Conservation (phyloP, 1,284 basidiomycete genomes). For the Mycena sp. region DNA sequence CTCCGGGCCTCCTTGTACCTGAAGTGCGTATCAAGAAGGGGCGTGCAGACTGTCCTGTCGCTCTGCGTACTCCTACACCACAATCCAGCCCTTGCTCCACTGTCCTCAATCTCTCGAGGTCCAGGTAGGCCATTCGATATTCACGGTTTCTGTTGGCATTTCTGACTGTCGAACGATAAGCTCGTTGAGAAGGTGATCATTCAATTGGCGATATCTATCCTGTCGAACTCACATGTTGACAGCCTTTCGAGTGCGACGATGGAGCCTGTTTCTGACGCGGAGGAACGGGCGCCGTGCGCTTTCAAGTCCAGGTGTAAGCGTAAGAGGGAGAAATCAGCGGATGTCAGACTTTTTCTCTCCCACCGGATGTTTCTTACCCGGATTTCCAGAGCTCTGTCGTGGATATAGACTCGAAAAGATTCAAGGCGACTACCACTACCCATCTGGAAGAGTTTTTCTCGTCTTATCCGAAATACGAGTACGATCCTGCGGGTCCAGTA, state of each 20-base stretch:
- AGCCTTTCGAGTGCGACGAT: too few relatives aligned
- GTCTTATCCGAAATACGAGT: slow-evolving; percentile 10
- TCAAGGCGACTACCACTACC: slow-evolving; percentile 22
- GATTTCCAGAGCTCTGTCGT: not conserved
- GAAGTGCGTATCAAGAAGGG: not conserved
- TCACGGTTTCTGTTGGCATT: not conserved
- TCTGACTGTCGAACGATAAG: too few relatives aligned
- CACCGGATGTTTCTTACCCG: not conserved
- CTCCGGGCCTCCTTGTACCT: not conserved
- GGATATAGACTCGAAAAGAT: not conserved
- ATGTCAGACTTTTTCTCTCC: not conserved
- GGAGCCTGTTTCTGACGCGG: too few relatives aligned
- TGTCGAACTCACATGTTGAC: too few relatives aligned
- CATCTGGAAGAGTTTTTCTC: slow-evolving; percentile 17
- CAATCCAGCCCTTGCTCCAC: not conserved
- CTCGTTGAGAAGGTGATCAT: too few relatives aligned
- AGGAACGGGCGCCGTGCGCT: too few relatives aligned
- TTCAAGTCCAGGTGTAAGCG: too few relatives aligned
- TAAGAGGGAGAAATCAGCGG: too few relatives aligned
- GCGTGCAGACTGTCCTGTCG: not conserved
- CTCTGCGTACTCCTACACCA: not conserved
- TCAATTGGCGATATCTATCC: too few relatives aligned
- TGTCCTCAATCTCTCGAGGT: not conserved
- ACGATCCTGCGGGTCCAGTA: slow-evolving; percentile 8
- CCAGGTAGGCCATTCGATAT: not conserved